Conservation (phyloP, 805 yeast species). For the Wickerhamiella lipophila region DNA sequence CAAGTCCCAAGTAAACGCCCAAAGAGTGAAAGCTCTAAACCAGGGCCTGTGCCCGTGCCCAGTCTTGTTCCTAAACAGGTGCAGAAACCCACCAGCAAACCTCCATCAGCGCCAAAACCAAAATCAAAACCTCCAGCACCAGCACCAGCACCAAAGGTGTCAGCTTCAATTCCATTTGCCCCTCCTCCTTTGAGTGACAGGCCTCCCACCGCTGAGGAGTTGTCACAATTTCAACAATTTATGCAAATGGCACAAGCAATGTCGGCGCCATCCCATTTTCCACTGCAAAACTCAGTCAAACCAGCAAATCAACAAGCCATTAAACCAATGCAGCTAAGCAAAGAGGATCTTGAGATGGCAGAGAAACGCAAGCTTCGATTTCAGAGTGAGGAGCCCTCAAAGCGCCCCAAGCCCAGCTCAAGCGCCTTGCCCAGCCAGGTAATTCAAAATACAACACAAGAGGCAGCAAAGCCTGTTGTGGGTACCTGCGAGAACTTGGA, state of each 20-base stretch:
- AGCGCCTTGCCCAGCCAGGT: too few relatives aligned
- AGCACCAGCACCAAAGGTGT: too few relatives aligned
- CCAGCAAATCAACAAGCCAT: neutral
- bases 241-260: neutral
- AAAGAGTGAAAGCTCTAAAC: too few relatives aligned
- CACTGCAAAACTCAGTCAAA: neutral
- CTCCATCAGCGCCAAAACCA: neutral
- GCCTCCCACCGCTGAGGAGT: neutral
- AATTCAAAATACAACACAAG: neutral
- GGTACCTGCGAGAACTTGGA: conserved; percentile 61
- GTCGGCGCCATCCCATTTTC: neutral
- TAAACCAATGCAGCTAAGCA: neutral
- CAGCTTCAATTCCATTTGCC: neutral
- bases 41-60: too few relatives aligned
- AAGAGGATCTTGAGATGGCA: neutral
- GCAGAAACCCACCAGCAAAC: neutral
- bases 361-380: conserved; percentile 5
- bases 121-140: neutral
- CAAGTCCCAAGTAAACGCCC: too few relatives aligned
- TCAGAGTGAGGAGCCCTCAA: neutral
- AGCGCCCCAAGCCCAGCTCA: neutral
- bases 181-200: neutral
- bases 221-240: neutral
- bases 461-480: conserved; percentile 30
- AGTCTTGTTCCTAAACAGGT: neutral